Conservation (phyloP, 768 basidiomycete genomes). For the Suillus ampliporus region DNA sequence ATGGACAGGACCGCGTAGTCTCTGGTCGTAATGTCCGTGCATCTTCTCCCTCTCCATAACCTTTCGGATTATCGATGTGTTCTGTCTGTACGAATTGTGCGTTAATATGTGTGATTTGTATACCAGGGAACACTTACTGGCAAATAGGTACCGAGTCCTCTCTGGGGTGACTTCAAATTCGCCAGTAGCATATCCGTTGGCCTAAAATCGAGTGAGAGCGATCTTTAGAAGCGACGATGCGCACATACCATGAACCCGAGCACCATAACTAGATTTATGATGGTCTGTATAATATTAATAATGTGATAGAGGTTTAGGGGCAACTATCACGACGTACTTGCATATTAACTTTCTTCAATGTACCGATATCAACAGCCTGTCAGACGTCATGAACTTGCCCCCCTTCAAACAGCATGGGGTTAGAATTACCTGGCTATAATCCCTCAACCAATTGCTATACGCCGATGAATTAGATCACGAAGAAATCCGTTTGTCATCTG, state of each 20-base stretch:
- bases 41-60: constrained; percentile 86
- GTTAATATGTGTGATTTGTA: background rate
- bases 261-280: constrained; percentile 87
- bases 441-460: constrained; percentile 82
- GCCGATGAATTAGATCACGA: background rate
- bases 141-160: constrained; percentile 83
- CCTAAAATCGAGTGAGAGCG: constrained; percentile 42
- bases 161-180: constrained; percentile 89
- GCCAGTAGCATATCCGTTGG: constrained; percentile 79
- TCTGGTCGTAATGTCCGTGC: constrained; percentile 76
- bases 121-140: constrained; percentile 53
- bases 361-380: constrained; percentile 84
- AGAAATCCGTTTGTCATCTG: background rate
- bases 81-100: constrained; percentile 55
- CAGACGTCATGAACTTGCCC: background rate
- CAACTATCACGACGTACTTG: constrained; percentile 51
- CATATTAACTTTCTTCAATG: constrained; percentile 71
- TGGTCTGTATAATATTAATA: constrained; percentile 54
- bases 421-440: constrained; percentile 72
- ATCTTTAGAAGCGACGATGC: background rate
- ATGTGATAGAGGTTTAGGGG: background rate
- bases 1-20: constrained; percentile 83
- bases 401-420: background rate
- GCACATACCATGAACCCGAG: constrained; percentile 82
- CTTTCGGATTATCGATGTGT: constrained; percentile 94